Percentiles rank a stretch among this genome's conserved stretches.
phyloP scores from a whole-genome alignment of 331 rosid species.

The Spiraea crenata region DNA sequence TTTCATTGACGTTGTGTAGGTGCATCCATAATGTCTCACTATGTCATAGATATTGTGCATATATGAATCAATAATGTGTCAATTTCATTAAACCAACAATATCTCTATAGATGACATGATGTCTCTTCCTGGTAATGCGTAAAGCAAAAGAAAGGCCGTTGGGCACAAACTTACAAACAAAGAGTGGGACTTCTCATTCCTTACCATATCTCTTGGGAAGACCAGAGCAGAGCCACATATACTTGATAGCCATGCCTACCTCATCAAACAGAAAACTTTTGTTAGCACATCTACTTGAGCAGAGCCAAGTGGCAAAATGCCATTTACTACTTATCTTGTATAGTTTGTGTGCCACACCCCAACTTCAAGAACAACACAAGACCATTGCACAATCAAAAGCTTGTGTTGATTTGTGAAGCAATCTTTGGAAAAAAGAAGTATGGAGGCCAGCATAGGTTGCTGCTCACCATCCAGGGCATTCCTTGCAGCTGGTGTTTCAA shows the following conservation, averaged over 20 bases:
- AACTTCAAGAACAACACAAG: constrained; percentile 10
- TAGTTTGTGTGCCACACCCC: constrained; percentile 24
- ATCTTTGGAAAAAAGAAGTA: constrained; percentile 30
- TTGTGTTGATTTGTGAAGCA: constrained; percentile 18
- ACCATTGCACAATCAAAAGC: background rate
- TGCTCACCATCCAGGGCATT: constrained; percentile 58
- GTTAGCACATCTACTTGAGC: constrained; percentile 42
- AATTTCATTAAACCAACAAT: no score
- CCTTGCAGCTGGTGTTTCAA: constrained; percentile 47
- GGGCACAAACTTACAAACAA: constrained; percentile 15
- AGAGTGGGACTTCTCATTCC: background rate
- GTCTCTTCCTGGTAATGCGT: background rate
- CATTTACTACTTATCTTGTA: constrained; percentile 47
- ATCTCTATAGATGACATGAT: no score
- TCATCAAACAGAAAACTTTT: constrained; percentile 17
- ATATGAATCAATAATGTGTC: no score
- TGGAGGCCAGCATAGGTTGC: constrained; percentile 84
- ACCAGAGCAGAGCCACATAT: constrained; percentile 60
- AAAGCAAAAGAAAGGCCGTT: constrained; percentile 8
- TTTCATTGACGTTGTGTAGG: no score
- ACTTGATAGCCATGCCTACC: constrained; percentile 46
- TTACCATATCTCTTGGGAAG: constrained; percentile 46
- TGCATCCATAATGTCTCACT: no score
- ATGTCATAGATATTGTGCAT: no score
- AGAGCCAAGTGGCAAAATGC: constrained; percentile 50